Conservation (phyloP, 2,329 filamentous ascomycete genomes). For the Trichoderma asperellum region DNA sequence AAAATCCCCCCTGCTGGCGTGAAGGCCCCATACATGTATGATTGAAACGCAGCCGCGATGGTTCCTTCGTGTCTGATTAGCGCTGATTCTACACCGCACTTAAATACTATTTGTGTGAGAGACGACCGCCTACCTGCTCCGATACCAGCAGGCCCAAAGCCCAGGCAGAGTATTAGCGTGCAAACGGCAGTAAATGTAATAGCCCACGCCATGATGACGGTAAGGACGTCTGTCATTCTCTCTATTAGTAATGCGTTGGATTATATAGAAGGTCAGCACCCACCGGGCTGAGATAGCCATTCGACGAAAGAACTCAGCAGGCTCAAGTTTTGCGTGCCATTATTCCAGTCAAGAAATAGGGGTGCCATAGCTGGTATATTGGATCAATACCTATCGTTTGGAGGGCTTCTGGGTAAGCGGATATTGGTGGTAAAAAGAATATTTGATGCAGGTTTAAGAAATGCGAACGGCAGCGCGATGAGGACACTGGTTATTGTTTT, state of each 20-base stretch:
- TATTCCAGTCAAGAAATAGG: background rate
- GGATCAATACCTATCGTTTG: background rate
- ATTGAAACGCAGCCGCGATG: conserved; percentile 23
- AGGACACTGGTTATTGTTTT: too few species aligned
- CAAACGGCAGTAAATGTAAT: conserved; percentile 22
- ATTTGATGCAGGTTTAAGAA: background rate
- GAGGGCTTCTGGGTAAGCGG: background rate
- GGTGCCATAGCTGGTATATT: conserved; percentile 1
- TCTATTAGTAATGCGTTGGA: background rate
- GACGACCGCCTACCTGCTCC: conserved; percentile 20
- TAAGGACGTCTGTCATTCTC: background rate
- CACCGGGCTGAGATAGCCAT: conserved; percentile 26
- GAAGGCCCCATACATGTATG: conserved; percentile 26
- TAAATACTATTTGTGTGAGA: background rate
- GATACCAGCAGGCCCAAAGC: conserved; percentile 26
- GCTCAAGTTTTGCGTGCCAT: background rate
- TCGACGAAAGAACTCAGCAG: background rate
- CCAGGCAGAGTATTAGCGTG: conserved; percentile 22
- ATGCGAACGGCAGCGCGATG: background rate
- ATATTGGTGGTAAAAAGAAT: background rate
- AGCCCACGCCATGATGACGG: conserved; percentile 20
- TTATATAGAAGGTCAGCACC: background rate
- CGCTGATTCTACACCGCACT: background rate
- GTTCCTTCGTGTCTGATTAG: conserved; percentile 13
- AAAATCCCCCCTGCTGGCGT: conserved; percentile 26